Evolutionary conservation across 495 filamentous ascomycete species (phyloP).

Genomic region (Penicillium longicatenatum): DNA sequence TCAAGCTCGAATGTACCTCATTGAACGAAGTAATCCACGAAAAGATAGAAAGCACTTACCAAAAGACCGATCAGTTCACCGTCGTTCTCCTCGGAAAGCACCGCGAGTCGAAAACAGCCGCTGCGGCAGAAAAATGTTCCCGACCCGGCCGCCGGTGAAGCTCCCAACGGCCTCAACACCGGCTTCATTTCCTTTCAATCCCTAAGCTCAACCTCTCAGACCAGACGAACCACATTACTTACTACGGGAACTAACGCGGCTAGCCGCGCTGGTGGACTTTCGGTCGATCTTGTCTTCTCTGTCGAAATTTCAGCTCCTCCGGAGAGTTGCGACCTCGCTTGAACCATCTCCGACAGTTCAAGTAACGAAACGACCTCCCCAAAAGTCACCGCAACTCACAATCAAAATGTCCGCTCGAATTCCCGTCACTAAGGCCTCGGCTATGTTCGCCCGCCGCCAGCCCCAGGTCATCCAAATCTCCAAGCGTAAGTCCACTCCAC

Average conservation of each 20-base stretch:
- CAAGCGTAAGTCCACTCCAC: slow-evolving; percentile 40
- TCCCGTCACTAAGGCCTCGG: slow-evolving; percentile 38
- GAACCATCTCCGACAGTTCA: slow-evolving; percentile 21
- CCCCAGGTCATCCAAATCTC: slow-evolving; percentile 33
- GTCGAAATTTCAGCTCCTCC: slow-evolving; percentile 26
- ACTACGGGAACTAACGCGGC: slow-evolving; percentile 10
- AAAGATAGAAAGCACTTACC: slow-evolving; percentile 14
- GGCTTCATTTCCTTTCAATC: slow-evolving; percentile 11
- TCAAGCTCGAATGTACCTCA: neutral
- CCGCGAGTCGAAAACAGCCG: slow-evolving; percentile 26
- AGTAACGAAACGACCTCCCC: slow-evolving; percentile 3
- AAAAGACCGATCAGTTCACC: slow-evolving; percentile 10
- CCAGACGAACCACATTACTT: slow-evolving; percentile 9
- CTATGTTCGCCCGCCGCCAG: slow-evolving; percentile 43
- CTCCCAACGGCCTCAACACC: slow-evolving; percentile 47
- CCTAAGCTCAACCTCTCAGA: slow-evolving; percentile 12
- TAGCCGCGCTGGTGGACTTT: slow-evolving; percentile 37
- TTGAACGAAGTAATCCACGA: neutral
- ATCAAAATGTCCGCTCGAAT: slow-evolving; percentile 44
- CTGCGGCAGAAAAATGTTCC: slow-evolving; percentile 52
- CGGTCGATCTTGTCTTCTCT: slow-evolving; percentile 28
- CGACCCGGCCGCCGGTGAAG: slow-evolving; percentile 49
- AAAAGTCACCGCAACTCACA: slow-evolving; percentile 8
- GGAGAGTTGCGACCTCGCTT: slow-evolving; percentile 25
- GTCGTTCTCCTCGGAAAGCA: slow-evolving; percentile 32